A percentile compares a stretch with the other conserved stretches of the same genome.
Conservation (phyloP, 768 basidiomycete species). For the Kwoniella dendrophila region DNA sequence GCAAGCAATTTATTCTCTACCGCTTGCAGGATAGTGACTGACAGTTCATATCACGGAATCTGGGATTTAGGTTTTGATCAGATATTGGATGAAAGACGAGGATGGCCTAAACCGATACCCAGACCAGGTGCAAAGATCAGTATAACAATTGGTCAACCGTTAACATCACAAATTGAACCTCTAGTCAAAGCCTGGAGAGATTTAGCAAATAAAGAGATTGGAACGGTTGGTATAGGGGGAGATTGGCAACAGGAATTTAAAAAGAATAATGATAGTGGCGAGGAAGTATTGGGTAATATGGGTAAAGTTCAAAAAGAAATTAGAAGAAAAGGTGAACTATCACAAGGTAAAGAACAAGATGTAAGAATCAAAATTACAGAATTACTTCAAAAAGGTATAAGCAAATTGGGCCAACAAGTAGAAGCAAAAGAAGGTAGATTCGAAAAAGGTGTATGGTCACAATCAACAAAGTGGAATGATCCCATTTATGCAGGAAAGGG, state of each 20-base stretch:
- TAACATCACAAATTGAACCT: conserved; percentile 56
- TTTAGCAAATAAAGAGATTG: conserved; percentile 27
- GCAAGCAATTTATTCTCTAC: no score
- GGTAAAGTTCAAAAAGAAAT: conserved; percentile 38
- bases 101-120: conserved; percentile 72
- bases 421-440: conserved; percentile 49
- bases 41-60: no score
- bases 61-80: conserved; percentile 72
- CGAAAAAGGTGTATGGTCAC: conserved; percentile 46
- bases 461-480: conserved; percentile 21
- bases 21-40: no score
- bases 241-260: conserved; percentile 34
- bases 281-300: conserved; percentile 29
- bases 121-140: conserved; percentile 66
- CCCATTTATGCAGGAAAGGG: not conserved
- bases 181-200: conserved; percentile 50
- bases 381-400: conserved; percentile 56
- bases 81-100: conserved; percentile 84
- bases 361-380: conserved; percentile 65
- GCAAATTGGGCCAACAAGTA: conserved; percentile 44
- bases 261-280: conserved; percentile 54
- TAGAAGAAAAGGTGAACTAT: conserved; percentile 34
- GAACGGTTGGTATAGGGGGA: conserved; percentile 37
- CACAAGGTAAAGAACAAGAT: conserved; percentile 53
- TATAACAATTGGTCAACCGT: conserved; percentile 78